phyloP scores from a whole-genome alignment of 768 basidiomycete genomes.

The Holtermanniella nyarrowii region DNA sequence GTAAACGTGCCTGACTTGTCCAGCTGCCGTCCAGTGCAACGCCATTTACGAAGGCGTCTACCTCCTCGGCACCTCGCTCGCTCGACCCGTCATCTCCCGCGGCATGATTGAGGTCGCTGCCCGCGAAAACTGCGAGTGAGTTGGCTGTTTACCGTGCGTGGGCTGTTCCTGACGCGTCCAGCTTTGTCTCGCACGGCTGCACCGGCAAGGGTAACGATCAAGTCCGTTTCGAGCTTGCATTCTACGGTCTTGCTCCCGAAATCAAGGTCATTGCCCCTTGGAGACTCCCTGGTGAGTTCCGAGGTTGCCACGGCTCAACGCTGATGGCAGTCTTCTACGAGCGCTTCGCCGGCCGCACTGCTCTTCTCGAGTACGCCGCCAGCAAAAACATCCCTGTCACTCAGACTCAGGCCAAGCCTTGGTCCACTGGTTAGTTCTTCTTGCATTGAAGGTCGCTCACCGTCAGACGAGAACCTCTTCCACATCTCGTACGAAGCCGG shows the following conservation, averaged over 20 bases:
- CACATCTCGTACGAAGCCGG: conserved; percentile 99
- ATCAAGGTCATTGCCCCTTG: conserved; percentile 99
- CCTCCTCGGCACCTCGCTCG: conserved; percentile 92
- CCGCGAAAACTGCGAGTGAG: conserved; percentile 88
- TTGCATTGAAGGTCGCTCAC: not conserved
- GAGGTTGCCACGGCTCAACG: not conserved
- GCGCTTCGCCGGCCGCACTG: conserved; percentile 90
- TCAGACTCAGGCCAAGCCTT: conserved; percentile 92
- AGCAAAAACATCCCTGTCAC: conserved; percentile 81
- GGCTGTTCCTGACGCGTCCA: conserved; percentile 31
- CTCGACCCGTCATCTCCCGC: conserved; percentile 95
- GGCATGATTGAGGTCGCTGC: conserved; percentile 95
- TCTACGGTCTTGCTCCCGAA: conserved; percentile 95
- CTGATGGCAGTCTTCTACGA: conserved; percentile 71
- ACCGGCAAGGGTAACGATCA: conserved; percentile 99
- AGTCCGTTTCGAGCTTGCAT: conserved; percentile 96
- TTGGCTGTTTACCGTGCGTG: conserved; percentile 5
- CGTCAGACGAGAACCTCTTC: conserved; percentile 86
- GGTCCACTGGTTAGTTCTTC: conserved; percentile 65
- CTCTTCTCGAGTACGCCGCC: conserved; percentile 79
- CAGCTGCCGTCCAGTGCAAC: conserved; percentile 87
- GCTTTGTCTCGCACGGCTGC: conserved; percentile 95
- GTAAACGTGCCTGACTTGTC: not conserved
- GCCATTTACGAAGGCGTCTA: conserved; percentile 99
- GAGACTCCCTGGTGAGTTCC: conserved; percentile 71